phyloP scores from a whole-genome alignment of 2,329 filamentous ascomycete genomes.

The Colletotrichum siamense region DNA sequence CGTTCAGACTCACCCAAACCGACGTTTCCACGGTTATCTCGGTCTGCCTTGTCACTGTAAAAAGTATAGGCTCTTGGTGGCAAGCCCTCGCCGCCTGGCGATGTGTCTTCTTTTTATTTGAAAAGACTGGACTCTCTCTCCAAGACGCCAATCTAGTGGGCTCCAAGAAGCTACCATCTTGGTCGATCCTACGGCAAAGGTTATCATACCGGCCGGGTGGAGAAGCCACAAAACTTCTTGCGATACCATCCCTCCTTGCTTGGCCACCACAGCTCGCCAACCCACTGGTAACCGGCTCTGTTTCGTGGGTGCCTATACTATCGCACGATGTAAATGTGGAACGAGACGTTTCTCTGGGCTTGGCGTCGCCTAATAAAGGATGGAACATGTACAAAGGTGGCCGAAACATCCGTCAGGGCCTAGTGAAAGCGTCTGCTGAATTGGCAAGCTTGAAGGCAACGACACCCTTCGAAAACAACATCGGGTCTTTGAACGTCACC shows the following conservation, averaged over 20 bases:
- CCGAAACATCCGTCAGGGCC: background rate
- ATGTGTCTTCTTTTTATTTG: background rate
- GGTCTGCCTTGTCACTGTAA: background rate
- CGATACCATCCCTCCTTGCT: background rate
- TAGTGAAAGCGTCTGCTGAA: background rate
- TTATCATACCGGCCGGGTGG: fast-evolving
- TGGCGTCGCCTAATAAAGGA: fast-evolving
- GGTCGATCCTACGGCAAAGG: fast-evolving
- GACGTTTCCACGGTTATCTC: background rate
- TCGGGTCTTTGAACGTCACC: fast-evolving
- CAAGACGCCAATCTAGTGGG: background rate
- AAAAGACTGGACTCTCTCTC: background rate
- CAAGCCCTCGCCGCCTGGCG: background rate
- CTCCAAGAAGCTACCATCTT: background rate
- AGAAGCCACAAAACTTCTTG: fast-evolving
- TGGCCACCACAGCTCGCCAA: background rate
- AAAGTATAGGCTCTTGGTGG: background rate
- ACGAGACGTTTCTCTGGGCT: too few species aligned
- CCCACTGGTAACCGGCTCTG: background rate
- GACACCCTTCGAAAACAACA: background rate
- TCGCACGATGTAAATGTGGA: too few species aligned
- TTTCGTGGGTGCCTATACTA: background rate
- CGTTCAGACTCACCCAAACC: background rate
- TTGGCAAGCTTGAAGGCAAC: background rate
- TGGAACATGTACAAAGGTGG: background rate